Percentiles rank a stretch among this genome's conserved stretches.
These are phyloP conservation scores for Mallotus japonicus DNA, from an alignment of 441 rosid species.

Conservation along the genomic window DNA sequence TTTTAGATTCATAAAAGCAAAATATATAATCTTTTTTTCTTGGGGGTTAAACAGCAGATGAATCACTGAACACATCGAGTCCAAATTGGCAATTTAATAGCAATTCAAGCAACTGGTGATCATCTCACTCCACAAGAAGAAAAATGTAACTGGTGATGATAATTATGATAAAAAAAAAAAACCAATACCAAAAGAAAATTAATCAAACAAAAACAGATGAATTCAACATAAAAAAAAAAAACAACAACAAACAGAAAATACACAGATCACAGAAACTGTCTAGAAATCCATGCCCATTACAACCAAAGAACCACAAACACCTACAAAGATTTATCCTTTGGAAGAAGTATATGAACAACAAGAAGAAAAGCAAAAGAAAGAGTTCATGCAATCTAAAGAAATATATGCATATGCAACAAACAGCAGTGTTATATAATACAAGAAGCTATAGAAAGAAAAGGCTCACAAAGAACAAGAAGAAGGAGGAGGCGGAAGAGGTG, in stretches of 20 bases:
- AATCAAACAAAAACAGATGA: conserved; percentile 17
- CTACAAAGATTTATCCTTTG: neutral
- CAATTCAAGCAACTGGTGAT: conserved; percentile 19
- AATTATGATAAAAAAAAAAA: too few relatives aligned
- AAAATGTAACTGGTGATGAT: neutral
- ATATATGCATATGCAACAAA: conserved; percentile 1
- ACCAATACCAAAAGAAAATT: neutral
- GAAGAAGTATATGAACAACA: neutral
- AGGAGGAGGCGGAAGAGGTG: conserved; percentile 13
- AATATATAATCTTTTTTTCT: neutral
- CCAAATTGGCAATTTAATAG: conserved; percentile 17
- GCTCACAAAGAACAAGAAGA: conserved; percentile 32
- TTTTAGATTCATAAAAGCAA: neutral
- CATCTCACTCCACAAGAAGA: conserved; percentile 15
- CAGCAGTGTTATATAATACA: neutral
- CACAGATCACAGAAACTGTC: conserved; percentile 33
- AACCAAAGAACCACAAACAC: conserved; percentile 9
- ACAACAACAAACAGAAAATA: neutral
- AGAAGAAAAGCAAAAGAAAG: conserved; percentile 10
- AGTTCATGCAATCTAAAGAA: conserved; percentile 19
- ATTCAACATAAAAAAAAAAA: conserved; percentile 8
- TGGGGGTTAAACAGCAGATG: conserved; percentile 8
- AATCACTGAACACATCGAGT: conserved; percentile 19
- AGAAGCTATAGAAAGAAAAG: conserved; percentile 16
- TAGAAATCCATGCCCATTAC: conserved; percentile 25